Base-by-base conservation (phyloP, 306 rosid species). In the Prunus campanulata region DNA sequence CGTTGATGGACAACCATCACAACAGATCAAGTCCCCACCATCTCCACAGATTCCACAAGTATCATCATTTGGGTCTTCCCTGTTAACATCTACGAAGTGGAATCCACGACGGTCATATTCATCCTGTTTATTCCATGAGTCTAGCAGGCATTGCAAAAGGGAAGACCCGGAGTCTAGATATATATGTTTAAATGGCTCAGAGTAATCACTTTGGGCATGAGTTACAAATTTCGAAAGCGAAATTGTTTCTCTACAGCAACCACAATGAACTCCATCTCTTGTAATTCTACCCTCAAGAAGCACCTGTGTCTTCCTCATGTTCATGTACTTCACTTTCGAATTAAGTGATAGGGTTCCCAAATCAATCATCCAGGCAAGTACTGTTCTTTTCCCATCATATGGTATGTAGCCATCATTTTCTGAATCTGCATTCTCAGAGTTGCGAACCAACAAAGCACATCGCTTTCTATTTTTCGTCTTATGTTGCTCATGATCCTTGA, bases 41-140 rank as follows among this genome's bases (percentile, higher is more conserved):
- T 95, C 99, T 75, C 99, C 99, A 64, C 99, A 95, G 64, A 95
- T 86, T 56, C 97, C 97, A 68, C 99, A 95, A 20, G 99, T 86
- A 81, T 95, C 99, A 80, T 95, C 97, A 77, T 92, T 95, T 56
- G 99, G 97, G 80, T 95, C 99, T 82, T 89, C 91, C 65, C 93
- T 85, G 16, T 85, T 87, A 84, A 90, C 89, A 83, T 91, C 97
- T 79, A 92, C 78, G 6, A 77, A 78, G 83, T 84, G 90, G 79
- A 87, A 90, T 54, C 90, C 91, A 71, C 79, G 52, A 13, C 82
- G 81, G 67, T 82, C 96, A 69, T 89, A 86, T 86, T 92, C 88
- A 42, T 83, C 88, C 87, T 90, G 97, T 71, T 87, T 88, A 83
- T 88, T 89, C 99, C 97, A 95, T 4, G 97, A 90, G 77, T 90